Conservation (phyloP, 352 stramenopile species). For the Phytophthora cryptogea region DNA sequence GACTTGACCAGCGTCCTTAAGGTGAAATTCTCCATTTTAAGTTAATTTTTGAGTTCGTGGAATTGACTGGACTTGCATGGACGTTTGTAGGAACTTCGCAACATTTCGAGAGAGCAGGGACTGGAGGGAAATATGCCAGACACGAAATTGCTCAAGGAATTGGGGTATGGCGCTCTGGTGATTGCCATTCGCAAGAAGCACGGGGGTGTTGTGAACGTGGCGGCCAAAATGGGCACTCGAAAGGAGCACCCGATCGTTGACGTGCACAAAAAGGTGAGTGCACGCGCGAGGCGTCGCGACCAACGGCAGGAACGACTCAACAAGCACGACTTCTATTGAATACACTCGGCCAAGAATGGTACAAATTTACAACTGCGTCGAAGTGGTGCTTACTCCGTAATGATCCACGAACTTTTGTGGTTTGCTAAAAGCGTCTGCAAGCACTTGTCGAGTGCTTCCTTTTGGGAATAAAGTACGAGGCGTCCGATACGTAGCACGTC, state of each 20-base stretch:
- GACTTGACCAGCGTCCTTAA: constrained; percentile 68
- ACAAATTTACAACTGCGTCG: constrained; percentile 4
- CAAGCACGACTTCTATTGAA: constrained; percentile 77
- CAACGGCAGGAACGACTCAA: constrained; percentile 59
- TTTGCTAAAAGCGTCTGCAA: constrained; percentile 19
- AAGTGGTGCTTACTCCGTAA: constrained; percentile 18
- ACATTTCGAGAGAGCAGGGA: constrained; percentile 56
- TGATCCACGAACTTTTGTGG: constrained; percentile 28
- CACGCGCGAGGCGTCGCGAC: constrained; percentile 61
- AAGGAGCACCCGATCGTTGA: constrained; percentile 46
- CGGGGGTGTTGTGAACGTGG: constrained; percentile 67
- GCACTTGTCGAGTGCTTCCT: constrained; percentile 19
- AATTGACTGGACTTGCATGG: constrained; percentile 7
- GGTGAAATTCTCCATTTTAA: constrained; percentile 36
- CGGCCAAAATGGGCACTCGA: constrained; percentile 52
- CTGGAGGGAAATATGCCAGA: constrained; percentile 52
- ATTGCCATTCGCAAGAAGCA: constrained; percentile 86
- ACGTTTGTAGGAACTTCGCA: constrained; percentile 55
- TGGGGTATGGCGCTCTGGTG: constrained; percentile 65
- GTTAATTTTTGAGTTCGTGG: constrained; percentile 1
- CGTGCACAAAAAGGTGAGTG: constrained; percentile 73
- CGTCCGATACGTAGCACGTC: constrained; percentile 44
- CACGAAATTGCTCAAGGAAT: constrained; percentile 72
- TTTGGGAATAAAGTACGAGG: constrained; percentile 40
- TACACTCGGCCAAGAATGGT: constrained; percentile 12